phyloP scores from a whole-genome alignment of 106 monocot genomes.

The Allium sativum region DNA sequence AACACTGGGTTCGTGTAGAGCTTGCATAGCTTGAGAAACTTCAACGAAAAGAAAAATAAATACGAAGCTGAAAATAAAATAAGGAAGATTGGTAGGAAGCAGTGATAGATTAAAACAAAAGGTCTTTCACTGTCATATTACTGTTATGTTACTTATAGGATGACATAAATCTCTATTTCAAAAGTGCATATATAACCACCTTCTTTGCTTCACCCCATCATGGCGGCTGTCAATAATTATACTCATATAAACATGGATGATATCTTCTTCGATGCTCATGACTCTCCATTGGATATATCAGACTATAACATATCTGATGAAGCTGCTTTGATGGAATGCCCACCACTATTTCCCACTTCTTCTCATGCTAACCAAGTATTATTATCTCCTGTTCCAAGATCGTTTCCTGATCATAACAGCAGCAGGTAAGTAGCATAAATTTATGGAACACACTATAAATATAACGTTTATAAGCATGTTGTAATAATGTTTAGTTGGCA shows the following conservation, averaged over 20 bases:
- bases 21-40: no score
- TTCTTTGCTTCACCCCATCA: background rate
- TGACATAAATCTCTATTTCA: background rate
- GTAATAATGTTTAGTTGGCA: background rate
- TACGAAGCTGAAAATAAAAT: background rate
- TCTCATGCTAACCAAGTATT: background rate
- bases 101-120: background rate
- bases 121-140: background rate
- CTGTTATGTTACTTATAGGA: background rate
- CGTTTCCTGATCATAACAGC: background rate
- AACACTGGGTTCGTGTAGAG: no score
- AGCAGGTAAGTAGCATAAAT: background rate
- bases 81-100: slow-evolving; percentile 3
- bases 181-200: background rate
- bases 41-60: background rate
- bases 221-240: slow-evolving; percentile 1
- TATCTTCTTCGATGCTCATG: background rate
- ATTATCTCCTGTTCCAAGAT: background rate
- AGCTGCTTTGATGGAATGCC: background rate
- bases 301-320: background rate
- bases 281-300: background rate
- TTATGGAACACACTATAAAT: background rate
- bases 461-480: background rate
- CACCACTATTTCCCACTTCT: background rate
- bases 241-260: background rate